Conservation (phyloP, 805 yeast species). For the Yarrowia sp. region DNA sequence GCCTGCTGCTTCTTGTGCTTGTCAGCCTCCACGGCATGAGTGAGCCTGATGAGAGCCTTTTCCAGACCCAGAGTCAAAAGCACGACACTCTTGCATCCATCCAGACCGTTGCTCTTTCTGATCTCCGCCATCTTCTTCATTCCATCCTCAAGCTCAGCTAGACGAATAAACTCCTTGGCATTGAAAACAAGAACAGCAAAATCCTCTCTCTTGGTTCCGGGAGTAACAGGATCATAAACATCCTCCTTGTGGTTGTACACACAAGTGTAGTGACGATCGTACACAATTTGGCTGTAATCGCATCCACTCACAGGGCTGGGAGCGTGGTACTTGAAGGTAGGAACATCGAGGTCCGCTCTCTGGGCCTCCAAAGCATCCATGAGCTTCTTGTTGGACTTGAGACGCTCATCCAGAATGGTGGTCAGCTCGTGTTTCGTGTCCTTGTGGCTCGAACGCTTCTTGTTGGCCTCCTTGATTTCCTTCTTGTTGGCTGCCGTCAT, state of each 20-base stretch:
- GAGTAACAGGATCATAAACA: constrained; percentile 29
- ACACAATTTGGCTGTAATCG: background rate
- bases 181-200: background rate
- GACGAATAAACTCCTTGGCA: constrained; percentile 5
- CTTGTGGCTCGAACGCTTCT: background rate
- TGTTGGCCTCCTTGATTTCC: constrained; percentile 18
- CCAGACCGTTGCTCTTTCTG: background rate
- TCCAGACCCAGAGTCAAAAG: constrained; percentile 3
- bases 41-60: background rate
- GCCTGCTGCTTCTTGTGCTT: constrained; percentile 1
- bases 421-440: constrained; percentile 15
- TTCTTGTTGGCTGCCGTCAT: background rate
- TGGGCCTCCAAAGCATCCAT: background rate
- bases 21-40: background rate
- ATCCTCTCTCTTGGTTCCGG: background rate
- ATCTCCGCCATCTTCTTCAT: background rate
- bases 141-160: background rate
- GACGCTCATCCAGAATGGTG: background rate
- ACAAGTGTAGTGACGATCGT: constrained; percentile 5
- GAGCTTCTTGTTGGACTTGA: constrained; percentile 28
- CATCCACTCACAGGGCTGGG: background rate
- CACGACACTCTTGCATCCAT: background rate
- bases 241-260: constrained; percentile 31
- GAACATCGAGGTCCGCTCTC: background rate
- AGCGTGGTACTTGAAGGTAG: background rate